Evolutionary conservation across 2,329 filamentous ascomycete species (phyloP).

Genomic region (Metarhizium humberi): DNA sequence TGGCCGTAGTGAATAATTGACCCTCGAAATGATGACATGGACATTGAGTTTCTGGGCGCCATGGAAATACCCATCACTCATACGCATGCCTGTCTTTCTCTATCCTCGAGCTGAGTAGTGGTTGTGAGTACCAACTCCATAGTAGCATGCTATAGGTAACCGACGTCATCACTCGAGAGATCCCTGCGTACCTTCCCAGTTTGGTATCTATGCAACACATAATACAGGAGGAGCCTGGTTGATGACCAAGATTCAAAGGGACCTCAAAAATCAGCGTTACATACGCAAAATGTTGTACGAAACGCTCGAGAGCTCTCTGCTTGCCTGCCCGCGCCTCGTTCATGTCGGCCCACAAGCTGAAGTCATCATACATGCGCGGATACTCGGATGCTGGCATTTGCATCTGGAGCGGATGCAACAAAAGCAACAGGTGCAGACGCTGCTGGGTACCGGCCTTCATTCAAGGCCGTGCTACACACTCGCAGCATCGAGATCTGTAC

Average conservation of each 20-base stretch:
- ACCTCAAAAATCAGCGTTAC: background rate
- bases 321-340: background rate
- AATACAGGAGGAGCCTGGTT: background rate
- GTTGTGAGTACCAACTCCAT: too few species aligned
- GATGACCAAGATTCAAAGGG: background rate
- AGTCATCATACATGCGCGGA: background rate
- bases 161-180: background rate
- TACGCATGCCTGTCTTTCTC: background rate
- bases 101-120: background rate
- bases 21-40: too few species aligned
- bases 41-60: too few species aligned
- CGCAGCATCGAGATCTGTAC: conserved; percentile 18
- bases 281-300: background rate
- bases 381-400: background rate
- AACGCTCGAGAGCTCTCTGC: background rate
- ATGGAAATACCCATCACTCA: too few species aligned
- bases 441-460: background rate
- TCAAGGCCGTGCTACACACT: conserved; percentile 13
- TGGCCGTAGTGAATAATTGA: too few species aligned
- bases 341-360: background rate
- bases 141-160: too few species aligned
- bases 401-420: background rate
- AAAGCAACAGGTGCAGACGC: background rate
- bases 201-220: background rate
- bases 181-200: background rate